Evolutionary conservation across 768 basidiomycete species (phyloP).

Genomic region (Phylloporus sp.): DNA sequence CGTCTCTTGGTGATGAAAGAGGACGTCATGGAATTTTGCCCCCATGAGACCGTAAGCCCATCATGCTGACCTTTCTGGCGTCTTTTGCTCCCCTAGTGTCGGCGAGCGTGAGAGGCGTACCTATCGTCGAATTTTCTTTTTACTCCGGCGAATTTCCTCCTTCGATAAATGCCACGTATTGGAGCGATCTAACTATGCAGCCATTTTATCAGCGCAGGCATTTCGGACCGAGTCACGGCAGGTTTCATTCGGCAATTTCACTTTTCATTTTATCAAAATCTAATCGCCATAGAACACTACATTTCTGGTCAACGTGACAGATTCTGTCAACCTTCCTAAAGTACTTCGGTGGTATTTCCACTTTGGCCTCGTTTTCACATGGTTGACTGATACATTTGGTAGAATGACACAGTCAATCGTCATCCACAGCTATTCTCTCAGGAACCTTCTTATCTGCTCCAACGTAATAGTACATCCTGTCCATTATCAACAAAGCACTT

Average conservation of each 20-base stretch:
- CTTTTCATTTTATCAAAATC: not conserved
- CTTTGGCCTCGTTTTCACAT: not conserved
- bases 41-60: too few relatives aligned
- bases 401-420: conserved; percentile 43
- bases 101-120: not conserved
- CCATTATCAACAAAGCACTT: too few relatives aligned
- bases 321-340: conserved; percentile 54
- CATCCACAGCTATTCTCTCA: conserved; percentile 39
- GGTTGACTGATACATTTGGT: not conserved
- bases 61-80: conserved; percentile 14
- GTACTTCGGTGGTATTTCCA: conserved; percentile 15
- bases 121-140: conserved; percentile 27
- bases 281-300: conserved; percentile 39
- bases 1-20: too few relatives aligned
- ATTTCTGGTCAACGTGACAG: conserved; percentile 57
- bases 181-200: conserved; percentile 66
- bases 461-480: not conserved
- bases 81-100: conserved; percentile 13
- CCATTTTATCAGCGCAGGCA: conserved; percentile 58
- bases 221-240: conserved; percentile 64
- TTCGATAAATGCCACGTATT: conserved; percentile 54
- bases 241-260: conserved; percentile 11
- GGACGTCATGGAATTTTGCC: too few relatives aligned
- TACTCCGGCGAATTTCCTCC: conserved; percentile 63
- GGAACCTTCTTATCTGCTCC: conserved; percentile 32